Evolutionary conservation across 1,284 basidiomycete genomes (phyloP), one percentile per base, ranked within the genome.

Genomic region (Microbotryum violaceum): DNA sequence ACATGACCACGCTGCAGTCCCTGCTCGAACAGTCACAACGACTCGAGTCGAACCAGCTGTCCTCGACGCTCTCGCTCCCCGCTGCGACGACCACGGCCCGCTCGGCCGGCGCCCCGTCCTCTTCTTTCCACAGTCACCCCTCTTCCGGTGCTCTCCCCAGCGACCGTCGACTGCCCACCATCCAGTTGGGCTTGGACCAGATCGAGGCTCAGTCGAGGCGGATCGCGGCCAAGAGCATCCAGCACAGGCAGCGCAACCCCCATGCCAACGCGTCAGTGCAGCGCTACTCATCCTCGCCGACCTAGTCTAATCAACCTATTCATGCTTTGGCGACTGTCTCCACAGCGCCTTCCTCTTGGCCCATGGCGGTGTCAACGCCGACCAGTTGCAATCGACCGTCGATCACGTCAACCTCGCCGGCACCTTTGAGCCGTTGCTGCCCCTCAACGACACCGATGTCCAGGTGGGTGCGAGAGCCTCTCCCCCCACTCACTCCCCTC

Each of bases 381-480:
- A 67, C 83, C 88, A 49, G 83, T 86, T 27, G 78, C 91, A 23
- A 83, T 83, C n/a, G 82, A 81, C 71, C 25, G 86, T 87, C 2
- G 89, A 91, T 67, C 84, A 87, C 2, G 84, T 88, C 69, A 90
- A 92, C 73, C 85, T 89, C 0, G 79, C 86, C 0, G 80, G 85
- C n/a, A 91, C 89, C 1, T 94, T 94, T 74, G 85, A 89, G 44
- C 89, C 91, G 0, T 78, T 93, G 16, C 88, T 91, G 71, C 87
- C 90, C 8, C 81, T 94, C 29, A 87, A 88, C 74, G 91, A 94
- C 77, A 93, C 89, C 0, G 91, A 94, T 73, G 86, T 94, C 51
- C 83, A 86, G 56, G 70, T 67, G 51, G 49, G 54, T 49, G 16
- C 6, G 4, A 27, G 4, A 1, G 27, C 27, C 27, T 27, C 27